Base-by-base conservation (phyloP, 306 rosid species). In the Ormosia semicastrata region DNA sequence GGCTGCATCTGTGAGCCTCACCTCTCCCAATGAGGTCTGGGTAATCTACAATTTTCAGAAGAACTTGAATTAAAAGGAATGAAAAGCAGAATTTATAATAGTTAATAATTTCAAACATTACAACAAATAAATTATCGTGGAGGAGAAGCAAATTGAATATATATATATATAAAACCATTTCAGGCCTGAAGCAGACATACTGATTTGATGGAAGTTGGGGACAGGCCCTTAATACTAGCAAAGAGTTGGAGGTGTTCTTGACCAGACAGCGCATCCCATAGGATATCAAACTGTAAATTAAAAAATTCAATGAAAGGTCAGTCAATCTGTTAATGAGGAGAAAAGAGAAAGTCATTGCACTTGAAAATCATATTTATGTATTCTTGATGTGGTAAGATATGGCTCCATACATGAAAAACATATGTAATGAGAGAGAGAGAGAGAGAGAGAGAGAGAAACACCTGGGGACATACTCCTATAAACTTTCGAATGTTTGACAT, bases 391-490 rank as follows among this genome's bases (percentile, higher is more conserved):
- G 56, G 66, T 17, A 75, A 41, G 13, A 11, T 56, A 72, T 47
- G 36, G 57, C 36, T 77, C 71, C 81, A 36, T 53, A 15, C 52
- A 84, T 36, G 32, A 82, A 68, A 80, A 58, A 46, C 39, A 72
- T 56, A 12, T 36, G 24, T 44, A 36, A 49, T 4, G 54, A 7
- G 17, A 53, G 41, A 41, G 18, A 5, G 14, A 57, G 41, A 34
- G 7, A 37, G 56, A 52, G 32, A 9, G 34, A 71, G 41, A 68
- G 84, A 56, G 85, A 70, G 57, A 50, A n/a, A 64, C 73, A 95
- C 99, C 99, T 95, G 99, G 32, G 98, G 99, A 79, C 99, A 95
- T 37, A 93, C 93, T 85, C 99, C 98, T 56, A 93, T 87, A 40
- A 88, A 46, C 87, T 85, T 93, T 81, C 88, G 91, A 78, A 93